Evolutionary conservation across 805 yeast genomes (phyloP), one percentile per base, ranked within the genome.

Genomic region (Cyberlindnera petersonii): DNA sequence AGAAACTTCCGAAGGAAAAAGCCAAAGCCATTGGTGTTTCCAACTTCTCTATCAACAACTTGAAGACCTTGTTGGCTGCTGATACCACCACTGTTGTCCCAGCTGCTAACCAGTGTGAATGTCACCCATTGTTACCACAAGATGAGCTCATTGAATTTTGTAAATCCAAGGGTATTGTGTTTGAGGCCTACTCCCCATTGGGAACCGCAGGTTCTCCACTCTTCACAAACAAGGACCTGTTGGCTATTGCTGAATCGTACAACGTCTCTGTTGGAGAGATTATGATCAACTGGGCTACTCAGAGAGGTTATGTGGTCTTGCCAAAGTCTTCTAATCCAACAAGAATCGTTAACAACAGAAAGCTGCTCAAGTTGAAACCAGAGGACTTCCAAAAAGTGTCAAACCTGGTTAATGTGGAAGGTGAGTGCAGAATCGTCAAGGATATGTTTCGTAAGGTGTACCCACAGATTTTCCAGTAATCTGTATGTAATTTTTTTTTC

Each of bases 241-340:
- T 51, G 6, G 58, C 61, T 9, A 52, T 79, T 29, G 81, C 82
- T 10, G 56, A 68, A 24, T 68, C 68, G 42, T 57, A 68, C 44
- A 52, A 52, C 9, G 61, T 58, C 10, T 56, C 59, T 9, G 68
- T 78, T 9, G 82, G 79, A 13, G 70, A 71, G 35, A 53, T 78
- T 22, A 61, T 75, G 37, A 63, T 79, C 46, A 74, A 79, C 19
- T 79, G 86, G 86, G 77, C 72, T 24, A 59, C 72, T 16, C 63
- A 68, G 53, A 75, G 84, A 62, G 75, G 72, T 22, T 63, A 73
- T 24, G 73, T 77, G 33, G 77, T 74, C 10, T 55, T 74, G 40
- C 77, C 78, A 38, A 74, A 74, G 53, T 71, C 77, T 20, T 67
- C 68, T 14, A 66, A 64, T 37, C 64, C 68, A 13, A 44, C 50